A percentile compares a stretch with the other conserved stretches of the same genome.
phyloP scores from a whole-genome alignment of 108 stramenopile genomes.

The Skeletonema grethae region DNA sequence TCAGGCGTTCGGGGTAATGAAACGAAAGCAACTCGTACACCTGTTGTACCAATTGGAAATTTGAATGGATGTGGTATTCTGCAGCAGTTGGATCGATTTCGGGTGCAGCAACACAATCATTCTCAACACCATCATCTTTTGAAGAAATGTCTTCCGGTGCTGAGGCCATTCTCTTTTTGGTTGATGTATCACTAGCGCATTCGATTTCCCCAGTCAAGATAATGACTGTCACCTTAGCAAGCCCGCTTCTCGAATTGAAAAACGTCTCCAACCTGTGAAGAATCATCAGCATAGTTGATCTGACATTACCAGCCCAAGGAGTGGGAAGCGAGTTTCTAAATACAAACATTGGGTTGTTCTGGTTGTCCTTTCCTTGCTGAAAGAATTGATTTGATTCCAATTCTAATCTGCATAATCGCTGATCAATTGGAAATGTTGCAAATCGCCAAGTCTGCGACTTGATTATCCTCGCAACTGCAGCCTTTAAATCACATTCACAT shows the following conservation, averaged over 20 bases:
- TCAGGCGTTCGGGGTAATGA: slow-evolving; percentile 75
- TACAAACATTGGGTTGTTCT: slow-evolving; percentile 71
- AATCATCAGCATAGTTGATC: slow-evolving; percentile 57
- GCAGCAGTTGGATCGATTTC: slow-evolving; percentile 38
- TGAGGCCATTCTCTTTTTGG: slow-evolving; percentile 5
- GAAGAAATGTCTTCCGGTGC: neutral
- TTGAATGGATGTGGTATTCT: slow-evolving; percentile 59
- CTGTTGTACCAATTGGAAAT: slow-evolving; percentile 32
- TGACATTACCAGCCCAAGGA: slow-evolving; percentile 63
- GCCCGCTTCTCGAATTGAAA: slow-evolving; percentile 19
- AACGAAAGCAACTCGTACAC: slow-evolving; percentile 38
- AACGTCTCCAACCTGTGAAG: slow-evolving; percentile 64
- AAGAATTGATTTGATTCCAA: slow-evolving; percentile 74
- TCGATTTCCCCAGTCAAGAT: slow-evolving; percentile 47
- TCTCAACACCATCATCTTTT: slow-evolving; percentile 10
- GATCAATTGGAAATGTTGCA: slow-evolving; percentile 70
- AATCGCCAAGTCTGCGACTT: slow-evolving; percentile 68
- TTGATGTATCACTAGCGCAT: slow-evolving; percentile 1
- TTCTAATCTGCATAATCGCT: slow-evolving; percentile 60
- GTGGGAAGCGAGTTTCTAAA: slow-evolving; percentile 69
- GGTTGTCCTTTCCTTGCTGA: slow-evolving; percentile 62
- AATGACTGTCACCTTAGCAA: slow-evolving; percentile 53
- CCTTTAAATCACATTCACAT: slow-evolving; percentile 46
- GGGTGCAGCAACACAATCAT: slow-evolving; percentile 29
- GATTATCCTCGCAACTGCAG: slow-evolving; percentile 56